These are phyloP conservation scores for Aspergillus carbonarius DNA, from an alignment of 2,329 filamentous ascomycete genomes.

Conservation along the genomic window DNA sequence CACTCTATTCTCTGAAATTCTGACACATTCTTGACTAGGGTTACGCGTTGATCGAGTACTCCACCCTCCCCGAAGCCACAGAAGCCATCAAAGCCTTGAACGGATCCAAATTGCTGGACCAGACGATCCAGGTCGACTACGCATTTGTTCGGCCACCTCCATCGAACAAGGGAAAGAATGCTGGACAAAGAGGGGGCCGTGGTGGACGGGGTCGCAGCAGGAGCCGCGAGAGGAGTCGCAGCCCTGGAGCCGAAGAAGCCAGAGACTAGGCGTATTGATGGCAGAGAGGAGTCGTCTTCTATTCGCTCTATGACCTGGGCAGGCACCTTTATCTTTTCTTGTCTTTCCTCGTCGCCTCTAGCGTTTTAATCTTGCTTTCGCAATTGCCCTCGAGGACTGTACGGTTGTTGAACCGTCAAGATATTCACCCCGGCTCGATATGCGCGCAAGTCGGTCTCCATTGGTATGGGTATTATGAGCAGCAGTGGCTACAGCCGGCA, in stretches of 20 bases:
- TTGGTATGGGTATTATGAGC: background rate
- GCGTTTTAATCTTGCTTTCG: conserved; percentile 1
- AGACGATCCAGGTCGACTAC: conserved; percentile 65
- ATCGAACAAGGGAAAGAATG: conserved; percentile 44
- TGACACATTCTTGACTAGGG: conserved; percentile 47
- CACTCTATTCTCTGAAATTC: background rate
- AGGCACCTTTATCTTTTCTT: background rate
- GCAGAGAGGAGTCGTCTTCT: background rate
- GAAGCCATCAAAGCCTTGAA: conserved; percentile 63
- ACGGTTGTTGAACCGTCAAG: background rate
- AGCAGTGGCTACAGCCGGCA: conserved; percentile 24
- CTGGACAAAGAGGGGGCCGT: conserved; percentile 43
- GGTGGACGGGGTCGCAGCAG: conserved; percentile 42
- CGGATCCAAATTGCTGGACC: conserved; percentile 61
- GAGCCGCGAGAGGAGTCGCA: conserved; percentile 48
- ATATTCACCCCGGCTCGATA: background rate
- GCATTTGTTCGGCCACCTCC: conserved; percentile 64
- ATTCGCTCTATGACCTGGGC: conserved; percentile 7
- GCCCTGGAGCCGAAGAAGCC: conserved; percentile 40
- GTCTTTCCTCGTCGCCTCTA: background rate
- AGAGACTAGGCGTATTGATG: conserved; percentile 28
- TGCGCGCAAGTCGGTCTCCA: background rate
- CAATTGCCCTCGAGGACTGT: background rate
- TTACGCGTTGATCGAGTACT: conserved; percentile 66
- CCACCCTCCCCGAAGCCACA: conserved; percentile 62